Evolutionary conservation across 1,284 basidiomycete genomes (phyloP), one percentile per base, ranked within the genome.

Genomic region (Apiotrichum gamsii): DNA sequence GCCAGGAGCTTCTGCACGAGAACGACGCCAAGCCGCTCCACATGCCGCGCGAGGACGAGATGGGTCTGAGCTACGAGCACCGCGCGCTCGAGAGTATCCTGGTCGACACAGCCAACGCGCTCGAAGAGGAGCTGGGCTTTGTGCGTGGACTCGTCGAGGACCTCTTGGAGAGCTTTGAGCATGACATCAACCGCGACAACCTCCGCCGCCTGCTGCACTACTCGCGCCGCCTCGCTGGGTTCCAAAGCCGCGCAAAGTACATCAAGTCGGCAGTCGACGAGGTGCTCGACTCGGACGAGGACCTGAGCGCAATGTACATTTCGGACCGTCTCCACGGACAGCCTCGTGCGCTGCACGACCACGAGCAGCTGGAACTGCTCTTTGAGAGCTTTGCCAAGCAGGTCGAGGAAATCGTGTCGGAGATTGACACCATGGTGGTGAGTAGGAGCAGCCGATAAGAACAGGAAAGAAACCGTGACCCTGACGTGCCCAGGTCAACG

Each of bases 301-400:
- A 98, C 69, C 73, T 98, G 62, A 82, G 82, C 30, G 85, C 85
- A 0, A 93, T 94, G 88, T 91, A 94, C 72, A 79, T 95, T 40
- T 87, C 82, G 0, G 87, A 89, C 63, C 85, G 85, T 69, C 80
- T 80, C 57, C 80, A 80, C 23, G 78, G 78, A 11, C 59, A 75
- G 1, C 72, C 75, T 11, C 78, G 85, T 19, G 75, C 77, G 16
- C 62, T 78, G 38, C 77, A 84, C 58, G 91, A 95, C 64, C 91
- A 96, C 64, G 87, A 93, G 56, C 91, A 97, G 57, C 76, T 97
- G 1, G 94, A 98, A 67, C 79, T 95, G 6, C 75, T 98, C 5
- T 75, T 98, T 6, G 94, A 98, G 69, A 87, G 85, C 10, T 96
- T 96, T 68, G 81, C 85, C 20, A 96, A 96, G 67, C 94, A 95